Conservation (phyloP, 768 basidiomycete genomes). For the Hirschioporus abietinus region DNA sequence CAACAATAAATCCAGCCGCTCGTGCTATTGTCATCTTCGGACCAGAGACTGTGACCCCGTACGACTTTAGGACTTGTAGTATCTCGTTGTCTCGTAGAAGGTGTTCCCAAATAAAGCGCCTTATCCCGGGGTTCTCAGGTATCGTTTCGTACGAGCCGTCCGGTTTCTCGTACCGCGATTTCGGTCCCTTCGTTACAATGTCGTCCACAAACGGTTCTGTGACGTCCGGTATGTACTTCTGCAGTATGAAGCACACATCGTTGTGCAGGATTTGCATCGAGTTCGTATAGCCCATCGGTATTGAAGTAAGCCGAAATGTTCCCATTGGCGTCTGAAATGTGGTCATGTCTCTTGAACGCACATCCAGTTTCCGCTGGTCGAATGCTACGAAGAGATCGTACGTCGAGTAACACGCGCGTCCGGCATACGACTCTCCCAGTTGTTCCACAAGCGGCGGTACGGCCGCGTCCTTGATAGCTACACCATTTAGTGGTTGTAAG, state of each 20-base stretch:
- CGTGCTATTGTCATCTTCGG: slow-evolving; percentile 28
- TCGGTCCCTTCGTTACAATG: slow-evolving; percentile 28
- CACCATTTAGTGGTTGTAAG: slow-evolving; percentile 32
- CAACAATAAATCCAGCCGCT: slow-evolving; percentile 26
- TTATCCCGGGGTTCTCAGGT: slow-evolving; percentile 29
- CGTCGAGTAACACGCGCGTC: slow-evolving; percentile 27
- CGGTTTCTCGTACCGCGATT: slow-evolving; percentile 21
- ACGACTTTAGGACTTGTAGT: slow-evolving; percentile 30
- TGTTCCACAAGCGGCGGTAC: slow-evolving; percentile 28
- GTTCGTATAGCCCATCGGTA: slow-evolving; percentile 41
- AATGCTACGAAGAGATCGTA: slow-evolving; percentile 27
- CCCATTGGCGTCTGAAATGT: slow-evolving; percentile 37
- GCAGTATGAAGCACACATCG: slow-evolving; percentile 31
- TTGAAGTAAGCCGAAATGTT: slow-evolving; percentile 21
- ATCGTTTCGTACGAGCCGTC: slow-evolving; percentile 31
- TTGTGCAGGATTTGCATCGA: slow-evolving; percentile 35
- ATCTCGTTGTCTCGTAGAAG: slow-evolving; percentile 30
- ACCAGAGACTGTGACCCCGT: slow-evolving; percentile 32
- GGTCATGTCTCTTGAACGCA: slow-evolving; percentile 30
- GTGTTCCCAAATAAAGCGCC: slow-evolving; percentile 36
- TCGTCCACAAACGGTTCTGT: slow-evolving; percentile 37
- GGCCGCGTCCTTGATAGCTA: slow-evolving; percentile 32
- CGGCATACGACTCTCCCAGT: slow-evolving; percentile 29
- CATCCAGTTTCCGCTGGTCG: slow-evolving; percentile 27
- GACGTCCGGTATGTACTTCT: slow-evolving; percentile 34